Percentiles rank a stretch among this genome's conserved stretches.
phyloP scores from a whole-genome alignment of 495 filamentous ascomycete species.

The Aspergillus asperescens region DNA sequence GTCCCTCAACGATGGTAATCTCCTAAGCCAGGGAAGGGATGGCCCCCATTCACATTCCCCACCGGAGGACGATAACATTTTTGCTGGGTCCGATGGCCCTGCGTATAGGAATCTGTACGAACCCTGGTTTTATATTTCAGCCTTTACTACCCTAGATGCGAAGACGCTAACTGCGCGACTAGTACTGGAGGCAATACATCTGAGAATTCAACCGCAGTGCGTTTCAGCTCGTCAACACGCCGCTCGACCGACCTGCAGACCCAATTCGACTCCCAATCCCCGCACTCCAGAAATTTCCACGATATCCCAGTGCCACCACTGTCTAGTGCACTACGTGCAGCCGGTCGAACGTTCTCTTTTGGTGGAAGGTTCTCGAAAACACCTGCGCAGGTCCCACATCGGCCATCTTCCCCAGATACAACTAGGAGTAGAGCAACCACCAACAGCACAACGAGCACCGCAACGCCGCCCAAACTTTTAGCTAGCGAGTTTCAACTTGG shows the following conservation, averaged over 20 bases:
- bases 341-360: slow-evolving; percentile 72
- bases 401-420: slow-evolving; percentile 38
- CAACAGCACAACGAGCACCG: slow-evolving; percentile 56
- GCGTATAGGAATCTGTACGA: slow-evolving; percentile 41
- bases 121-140: slow-evolving; percentile 9
- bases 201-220: slow-evolving; percentile 57
- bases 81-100: slow-evolving; percentile 32
- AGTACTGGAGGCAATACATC: slow-evolving; percentile 56
- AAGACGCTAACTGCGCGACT: slow-evolving; percentile 38
- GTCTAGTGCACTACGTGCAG: slow-evolving; percentile 53
- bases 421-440: slow-evolving; percentile 46
- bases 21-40: slow-evolving; percentile 37
- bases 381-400: slow-evolving; percentile 37
- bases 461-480: slow-evolving; percentile 64
- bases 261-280: slow-evolving; percentile 51
- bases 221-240: slow-evolving; percentile 67
- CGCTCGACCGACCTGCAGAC: slow-evolving; percentile 60
- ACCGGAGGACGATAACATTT: slow-evolving; percentile 52
- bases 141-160: background rate
- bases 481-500: slow-evolving; percentile 50
- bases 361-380: slow-evolving; percentile 44
- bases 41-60: slow-evolving; percentile 35
- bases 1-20: slow-evolving; percentile 48
- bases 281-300: slow-evolving; percentile 44
- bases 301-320: slow-evolving; percentile 55